phyloP scores from a whole-genome alignment of 805 yeast species.

The Wilhelminamyces savonicus region DNA sequence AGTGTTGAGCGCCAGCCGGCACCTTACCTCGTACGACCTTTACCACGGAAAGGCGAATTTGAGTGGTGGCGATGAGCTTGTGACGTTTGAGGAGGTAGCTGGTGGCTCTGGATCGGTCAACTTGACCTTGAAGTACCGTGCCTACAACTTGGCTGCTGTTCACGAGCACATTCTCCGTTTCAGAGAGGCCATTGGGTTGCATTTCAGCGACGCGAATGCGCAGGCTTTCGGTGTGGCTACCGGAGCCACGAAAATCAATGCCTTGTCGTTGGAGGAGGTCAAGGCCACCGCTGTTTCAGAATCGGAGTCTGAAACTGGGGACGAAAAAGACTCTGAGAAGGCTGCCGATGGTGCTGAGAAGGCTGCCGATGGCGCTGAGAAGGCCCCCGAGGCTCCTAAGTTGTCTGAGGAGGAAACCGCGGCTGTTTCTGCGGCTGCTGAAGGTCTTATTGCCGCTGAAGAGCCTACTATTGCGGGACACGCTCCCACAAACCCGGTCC shows the following conservation, averaged over 20 bases:
- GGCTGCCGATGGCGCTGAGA: conserved; percentile 5
- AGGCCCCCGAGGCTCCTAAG: conserved; percentile 5
- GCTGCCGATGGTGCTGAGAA: conserved; percentile 8
- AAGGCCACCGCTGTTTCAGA: conserved; percentile 4
- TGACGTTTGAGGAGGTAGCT: conserved; percentile 18
- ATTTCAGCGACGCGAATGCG: conserved; percentile 37
- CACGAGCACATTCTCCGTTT: conserved; percentile 57
- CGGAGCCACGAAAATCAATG: conserved; percentile 47
- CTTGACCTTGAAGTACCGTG: conserved; percentile 43
- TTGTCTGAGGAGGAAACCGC: conserved; percentile 25
- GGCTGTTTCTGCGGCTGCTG: conserved; percentile 8
- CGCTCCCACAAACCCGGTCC: conserved; percentile 24
- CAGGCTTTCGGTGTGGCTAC: conserved; percentile 35
- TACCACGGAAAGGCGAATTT: conserved; percentile 26
- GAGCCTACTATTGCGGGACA: conserved; percentile 9
- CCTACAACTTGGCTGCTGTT: conserved; percentile 57
- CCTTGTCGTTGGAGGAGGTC: conserved; percentile 32
- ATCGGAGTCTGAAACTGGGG: conserved; percentile 7
- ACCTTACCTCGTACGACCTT: conserved; percentile 56
- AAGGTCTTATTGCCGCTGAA: conserved; percentile 5
- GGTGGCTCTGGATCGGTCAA: conserved; percentile 19
- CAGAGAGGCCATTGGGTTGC: conserved; percentile 55
- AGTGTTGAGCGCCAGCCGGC: conserved; percentile 51
- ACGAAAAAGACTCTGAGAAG: conserved; percentile 4
- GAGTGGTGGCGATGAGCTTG: conserved; percentile 21